phyloP scores from a whole-genome alignment of 192 early-diverging fungal species.

The Chytriomyces confervae region DNA sequence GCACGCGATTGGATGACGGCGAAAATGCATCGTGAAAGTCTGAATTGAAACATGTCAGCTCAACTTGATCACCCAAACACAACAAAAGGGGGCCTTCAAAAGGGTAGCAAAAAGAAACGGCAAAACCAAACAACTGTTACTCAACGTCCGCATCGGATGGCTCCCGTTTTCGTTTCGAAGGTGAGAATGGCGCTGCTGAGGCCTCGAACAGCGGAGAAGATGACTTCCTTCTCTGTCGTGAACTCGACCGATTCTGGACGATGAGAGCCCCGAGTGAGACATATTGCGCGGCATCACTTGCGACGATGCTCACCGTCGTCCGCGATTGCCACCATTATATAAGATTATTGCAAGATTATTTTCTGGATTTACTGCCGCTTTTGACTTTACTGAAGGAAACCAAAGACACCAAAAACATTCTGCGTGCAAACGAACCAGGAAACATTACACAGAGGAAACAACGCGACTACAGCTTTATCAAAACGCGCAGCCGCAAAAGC shows the following conservation, averaged over 20 bases:
- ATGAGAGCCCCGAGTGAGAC: too few species aligned
- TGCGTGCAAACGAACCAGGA: too few species aligned
- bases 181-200: slow-evolving; percentile 3
- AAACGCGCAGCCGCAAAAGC: too few species aligned
- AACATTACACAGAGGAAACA: too few species aligned
- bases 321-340: not conserved
- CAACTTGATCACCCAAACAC: not conserved
- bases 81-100: not conserved
- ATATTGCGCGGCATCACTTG: not conserved
- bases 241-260: slow-evolving; percentile 16
- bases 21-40: slow-evolving; percentile 12
- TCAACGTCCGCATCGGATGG: not conserved
- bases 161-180: slow-evolving; percentile 20
- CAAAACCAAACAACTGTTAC: not conserved
- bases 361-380: not conserved
- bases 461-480: too few species aligned
- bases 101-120: not conserved
- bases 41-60: not conserved
- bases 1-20: not conserved
- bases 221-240: slow-evolving; percentile 7
- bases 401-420: not conserved
- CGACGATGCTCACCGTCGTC: not conserved
- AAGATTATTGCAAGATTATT: not conserved
- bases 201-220: slow-evolving; percentile 10
- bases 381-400: not conserved